Percentiles rank a stretch among this genome's conserved stretches.
Conservation (phyloP, 306 rosid genomes). For the Prunus mira region DNA sequence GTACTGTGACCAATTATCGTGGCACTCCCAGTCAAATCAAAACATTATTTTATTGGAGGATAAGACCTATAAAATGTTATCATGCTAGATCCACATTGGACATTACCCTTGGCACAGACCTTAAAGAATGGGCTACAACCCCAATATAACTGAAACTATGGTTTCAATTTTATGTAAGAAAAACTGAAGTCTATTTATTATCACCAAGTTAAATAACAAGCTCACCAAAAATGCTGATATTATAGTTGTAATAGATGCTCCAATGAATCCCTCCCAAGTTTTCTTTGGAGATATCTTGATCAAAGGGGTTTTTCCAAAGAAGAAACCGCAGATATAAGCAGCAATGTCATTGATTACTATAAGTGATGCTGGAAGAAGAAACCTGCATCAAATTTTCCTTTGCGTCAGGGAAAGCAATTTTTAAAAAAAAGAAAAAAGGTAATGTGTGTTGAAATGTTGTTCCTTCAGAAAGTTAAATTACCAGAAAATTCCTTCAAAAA, state of each 20-base stretch:
- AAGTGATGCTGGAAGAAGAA: constrained; percentile 97
- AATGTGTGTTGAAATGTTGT: not conserved
- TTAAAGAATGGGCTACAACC: not conserved
- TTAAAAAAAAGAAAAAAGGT: not conserved
- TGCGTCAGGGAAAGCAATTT: constrained; percentile 23
- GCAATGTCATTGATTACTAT: constrained; percentile 94
- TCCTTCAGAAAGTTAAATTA: constrained; percentile 27
- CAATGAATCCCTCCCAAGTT: constrained; percentile 99
- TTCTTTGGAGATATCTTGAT: constrained; percentile 97
- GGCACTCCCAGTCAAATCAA: not conserved
- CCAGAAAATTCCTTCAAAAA: constrained; percentile 99
- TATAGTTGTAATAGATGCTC: constrained; percentile 93
- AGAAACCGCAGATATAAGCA: constrained; percentile 90
- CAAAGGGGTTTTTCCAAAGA: constrained; percentile 95
- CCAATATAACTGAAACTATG: not conserved
- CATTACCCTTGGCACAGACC: not conserved
- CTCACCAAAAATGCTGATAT: constrained; percentile 96
- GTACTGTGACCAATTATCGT: not conserved
- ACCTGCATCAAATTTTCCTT: constrained; percentile 53
- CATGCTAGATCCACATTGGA: not conserved
- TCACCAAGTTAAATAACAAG: constrained; percentile 1
- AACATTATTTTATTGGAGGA: not conserved
- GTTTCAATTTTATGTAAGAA: not conserved
- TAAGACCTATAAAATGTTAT: not conserved
- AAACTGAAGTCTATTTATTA: not conserved